Evolutionary conservation across 228 moss, liverwort and hornwort genomes (phyloP), one percentile per base, ranked within the genome.

Genomic region (Sphagnum fallax): DNA sequence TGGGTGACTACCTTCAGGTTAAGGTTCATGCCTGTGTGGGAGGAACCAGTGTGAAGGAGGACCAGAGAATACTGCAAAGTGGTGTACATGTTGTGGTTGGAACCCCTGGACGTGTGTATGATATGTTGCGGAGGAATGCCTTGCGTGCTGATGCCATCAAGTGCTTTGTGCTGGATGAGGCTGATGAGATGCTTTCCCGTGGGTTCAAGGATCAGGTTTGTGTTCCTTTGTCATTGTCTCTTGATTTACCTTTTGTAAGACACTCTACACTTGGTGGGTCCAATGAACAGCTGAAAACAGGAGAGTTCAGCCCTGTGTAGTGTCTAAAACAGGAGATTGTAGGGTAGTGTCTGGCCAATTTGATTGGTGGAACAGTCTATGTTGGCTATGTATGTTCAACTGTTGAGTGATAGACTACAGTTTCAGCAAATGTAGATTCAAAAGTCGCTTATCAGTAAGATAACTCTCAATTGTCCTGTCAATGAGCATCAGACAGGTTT

Each of bases 61-160:
- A 93, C 65, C 87, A 90, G 73, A 85, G 89, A 51, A 89, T 92
- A 72, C 68, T 92, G 63, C 92, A 92, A 75, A 78, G 81, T 4
- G 92, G 92, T 74, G 89, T 92, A 13, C 92, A 92, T 47, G 92
- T 92, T 32, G 92, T 92, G 16, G 92, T 92, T 16, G 92, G 92
- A 50, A 92, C 92, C 52, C 92, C 90, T 4, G 90, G 90, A 14
- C 88, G 88, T 73, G 92, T 90, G 67, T 93, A 93, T 63, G 92
- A 90, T 70, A 90, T 93, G 92, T 78, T 93, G 71, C 78, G 87
- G 65, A 86, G 92, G 18, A 86, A 90, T 18, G 88, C 90, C 11
- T 70, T 93, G 51, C 88, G 88, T 49, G 90, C 90, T 2, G 90
- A 90, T 55, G 72, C 86, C 13, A 93, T 93, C 70, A 93, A 93